Evolutionary conservation across 208 protist species (phyloP), one percentile per base, ranked within the genome.

Genomic region (Vickermania ingenoplastis): DNA sequence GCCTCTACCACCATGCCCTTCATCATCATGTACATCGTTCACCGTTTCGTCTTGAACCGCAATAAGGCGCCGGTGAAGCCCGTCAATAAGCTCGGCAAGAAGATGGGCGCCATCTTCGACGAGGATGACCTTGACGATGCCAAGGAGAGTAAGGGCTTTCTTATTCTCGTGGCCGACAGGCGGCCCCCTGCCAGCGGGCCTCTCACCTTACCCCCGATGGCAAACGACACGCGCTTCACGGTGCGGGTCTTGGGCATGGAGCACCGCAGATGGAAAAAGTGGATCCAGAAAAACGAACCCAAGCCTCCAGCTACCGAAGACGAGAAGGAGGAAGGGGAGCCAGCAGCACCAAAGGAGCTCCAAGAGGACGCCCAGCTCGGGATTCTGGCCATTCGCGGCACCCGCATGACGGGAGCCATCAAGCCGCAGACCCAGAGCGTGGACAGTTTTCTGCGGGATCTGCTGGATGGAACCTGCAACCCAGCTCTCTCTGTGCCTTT

Each of bases 1-100:
- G 26, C 75, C 25, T 75, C 57, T 24, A 82, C 75, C 61, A 59
- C 63, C 23, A 61, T 69, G 52, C 87, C 87, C 13, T 87, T 94
- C 61, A 23, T 91, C 23, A 57, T 94, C 14, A 86, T 89, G 76
- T 91, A 80, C 61, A 63, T 94, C 41, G 55, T 81, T n/a, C 81
- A 85, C 27, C 77, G 69, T 49, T 54, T 77, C 41, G 41, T 89
- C 54, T 52, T 75, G 36, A 73, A 75, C 53, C 63, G 63, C 49
- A 65, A 70, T 50, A 65, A 72, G 49, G 58, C 65, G 2, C 65
- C 57, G 1, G 41, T 45, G 14, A 30, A 30, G 2, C 41, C 56
- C 50, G 63, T 36, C 26, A 30, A 30, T 25, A 41, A 63, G 7
- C 31, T 51, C 36, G 65, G 49, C 53, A 36, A 50, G n/a, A 31